Evolutionary conservation across 2,329 filamentous ascomycete genomes (phyloP).

Genomic region (Verticillium tricorpus): DNA sequence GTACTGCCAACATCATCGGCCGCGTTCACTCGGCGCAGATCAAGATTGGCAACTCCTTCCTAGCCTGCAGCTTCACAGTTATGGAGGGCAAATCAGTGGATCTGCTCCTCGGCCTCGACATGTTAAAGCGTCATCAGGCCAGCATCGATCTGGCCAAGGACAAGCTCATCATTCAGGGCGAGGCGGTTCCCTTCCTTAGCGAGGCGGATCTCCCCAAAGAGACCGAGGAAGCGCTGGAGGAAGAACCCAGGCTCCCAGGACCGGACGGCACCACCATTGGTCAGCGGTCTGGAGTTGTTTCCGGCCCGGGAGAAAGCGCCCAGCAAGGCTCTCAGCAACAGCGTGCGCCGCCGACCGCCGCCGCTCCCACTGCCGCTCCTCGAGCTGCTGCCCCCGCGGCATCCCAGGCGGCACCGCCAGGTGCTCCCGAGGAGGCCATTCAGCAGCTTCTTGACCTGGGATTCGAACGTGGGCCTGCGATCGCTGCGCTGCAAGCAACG

Average conservation of each 20-base stretch:
- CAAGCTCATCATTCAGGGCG: slow-evolving; percentile 80
- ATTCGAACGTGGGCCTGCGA: slow-evolving; percentile 69
- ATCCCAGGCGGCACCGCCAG: slow-evolving; percentile 20
- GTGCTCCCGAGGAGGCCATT: slow-evolving; percentile 61
- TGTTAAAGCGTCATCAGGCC: slow-evolving; percentile 94
- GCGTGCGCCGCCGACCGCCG: slow-evolving; percentile 18
- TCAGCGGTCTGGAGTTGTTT: slow-evolving; percentile 73
- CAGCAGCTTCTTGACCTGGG: slow-evolving; percentile 74
- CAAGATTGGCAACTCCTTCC: slow-evolving; percentile 79
- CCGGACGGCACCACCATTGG: slow-evolving; percentile 88
- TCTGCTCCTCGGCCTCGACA: slow-evolving; percentile 86
- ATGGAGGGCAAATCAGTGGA: slow-evolving; percentile 99
- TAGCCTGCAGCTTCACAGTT: slow-evolving; percentile 95
- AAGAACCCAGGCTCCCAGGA: slow-evolving; percentile 80
- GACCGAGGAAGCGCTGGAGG: slow-evolving; percentile 64
- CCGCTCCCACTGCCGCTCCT: slow-evolving; percentile 16
- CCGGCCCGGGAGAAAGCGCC: slow-evolving; percentile 37
- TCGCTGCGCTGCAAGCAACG: slow-evolving; percentile 76
- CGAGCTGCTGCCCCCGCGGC: slow-evolving; percentile 20
- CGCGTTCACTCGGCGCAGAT: slow-evolving; percentile 95
- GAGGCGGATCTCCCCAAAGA: slow-evolving; percentile 93
- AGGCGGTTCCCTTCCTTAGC: slow-evolving; percentile 83
- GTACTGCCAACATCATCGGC: slow-evolving; percentile 89
- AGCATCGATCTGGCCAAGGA: slow-evolving; percentile 83
- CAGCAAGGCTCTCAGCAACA: slow-evolving; percentile 16